Evolutionary conservation across 2,329 filamentous ascomycete genomes (phyloP).

Genomic region (Rhytidhysteron rufulum): DNA sequence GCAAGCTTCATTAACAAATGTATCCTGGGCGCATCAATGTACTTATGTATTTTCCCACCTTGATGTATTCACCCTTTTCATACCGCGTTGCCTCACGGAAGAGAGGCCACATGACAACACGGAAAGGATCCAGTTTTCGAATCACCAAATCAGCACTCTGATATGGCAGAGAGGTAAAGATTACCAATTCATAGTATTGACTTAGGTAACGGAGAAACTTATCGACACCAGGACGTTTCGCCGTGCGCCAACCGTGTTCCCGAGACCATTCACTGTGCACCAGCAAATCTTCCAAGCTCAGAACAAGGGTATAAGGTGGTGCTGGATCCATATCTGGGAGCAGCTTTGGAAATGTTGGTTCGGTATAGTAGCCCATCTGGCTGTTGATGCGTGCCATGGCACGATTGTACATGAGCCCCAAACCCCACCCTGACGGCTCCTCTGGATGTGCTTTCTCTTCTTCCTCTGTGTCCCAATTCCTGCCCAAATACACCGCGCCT

Average conservation of each 20-base stretch:
- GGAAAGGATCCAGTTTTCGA: constrained; percentile 90
- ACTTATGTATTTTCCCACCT: constrained; percentile 62
- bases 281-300: constrained; percentile 89
- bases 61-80: constrained; percentile 92
- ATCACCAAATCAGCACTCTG: constrained; percentile 82
- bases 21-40: too few species aligned
- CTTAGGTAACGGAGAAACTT: constrained; percentile 96
- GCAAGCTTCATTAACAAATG: too few species aligned
- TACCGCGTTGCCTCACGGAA: constrained; percentile 97
- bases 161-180: constrained; percentile 87
- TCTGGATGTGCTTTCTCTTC: constrained; percentile 67
- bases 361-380: constrained; percentile 87
- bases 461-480: constrained; percentile 76
- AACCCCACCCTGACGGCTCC: constrained; percentile 74
- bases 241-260: constrained; percentile 91
- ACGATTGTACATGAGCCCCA: constrained; percentile 74
- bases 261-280: constrained; percentile 93
- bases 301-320: constrained; percentile 85
- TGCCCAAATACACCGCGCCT: constrained; percentile 71
- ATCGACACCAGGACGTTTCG: constrained; percentile 91
- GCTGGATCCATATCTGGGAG: constrained; percentile 77
- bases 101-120: constrained; percentile 90
- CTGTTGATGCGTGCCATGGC: constrained; percentile 70
- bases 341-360: constrained; percentile 90
- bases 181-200: constrained; percentile 95